Percentiles rank a stretch among this genome's conserved stretches.
Evolutionary conservation across 2,329 filamentous ascomycete genomes (phyloP).

Genomic region (Metarhizium album): DNA sequence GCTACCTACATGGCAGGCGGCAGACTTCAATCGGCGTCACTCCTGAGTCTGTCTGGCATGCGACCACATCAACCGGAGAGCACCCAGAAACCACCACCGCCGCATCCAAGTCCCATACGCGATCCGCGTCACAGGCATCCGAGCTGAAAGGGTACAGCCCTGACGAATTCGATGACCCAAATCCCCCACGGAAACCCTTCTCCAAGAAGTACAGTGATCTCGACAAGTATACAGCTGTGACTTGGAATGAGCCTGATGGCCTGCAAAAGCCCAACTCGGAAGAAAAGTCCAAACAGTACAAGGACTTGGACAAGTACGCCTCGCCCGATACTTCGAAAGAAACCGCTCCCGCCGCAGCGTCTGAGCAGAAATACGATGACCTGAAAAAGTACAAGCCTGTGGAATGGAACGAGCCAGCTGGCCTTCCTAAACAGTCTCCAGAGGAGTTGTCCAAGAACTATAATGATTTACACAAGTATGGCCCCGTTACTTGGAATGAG

Average conservation of each 20-base stretch:
- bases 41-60: slow-evolving; percentile 14
- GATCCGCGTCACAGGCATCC: slow-evolving; percentile 23
- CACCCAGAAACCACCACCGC: slow-evolving; percentile 30
- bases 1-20: slow-evolving; percentile 17
- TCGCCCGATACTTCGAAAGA: slow-evolving; percentile 17
- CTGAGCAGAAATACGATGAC: slow-evolving; percentile 22
- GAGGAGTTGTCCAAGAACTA: slow-evolving; percentile 28
- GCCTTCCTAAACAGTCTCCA: slow-evolving; percentile 21
- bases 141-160: slow-evolving; percentile 25
- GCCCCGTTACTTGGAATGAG: slow-evolving; percentile 25
- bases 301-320: slow-evolving; percentile 27
- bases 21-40: slow-evolving; percentile 11
- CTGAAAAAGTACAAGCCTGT: slow-evolving; percentile 28
- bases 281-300: slow-evolving; percentile 19
- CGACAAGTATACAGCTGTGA: slow-evolving; percentile 24
- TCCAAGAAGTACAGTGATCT: slow-evolving; percentile 31
- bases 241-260: slow-evolving; percentile 21
- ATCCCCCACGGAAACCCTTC: slow-evolving; percentile 15
- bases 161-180: slow-evolving; percentile 18
- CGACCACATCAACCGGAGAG: slow-evolving; percentile 12
- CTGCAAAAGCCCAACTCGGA: slow-evolving; percentile 18
- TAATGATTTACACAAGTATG: slow-evolving; percentile 26
- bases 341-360: slow-evolving; percentile 18
- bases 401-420: slow-evolving; percentile 29
- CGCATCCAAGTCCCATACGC: slow-evolving; percentile 34